Evolutionary conservation across 129 eudicot species (phyloP).

Genomic region (Solidago caesia): DNA sequence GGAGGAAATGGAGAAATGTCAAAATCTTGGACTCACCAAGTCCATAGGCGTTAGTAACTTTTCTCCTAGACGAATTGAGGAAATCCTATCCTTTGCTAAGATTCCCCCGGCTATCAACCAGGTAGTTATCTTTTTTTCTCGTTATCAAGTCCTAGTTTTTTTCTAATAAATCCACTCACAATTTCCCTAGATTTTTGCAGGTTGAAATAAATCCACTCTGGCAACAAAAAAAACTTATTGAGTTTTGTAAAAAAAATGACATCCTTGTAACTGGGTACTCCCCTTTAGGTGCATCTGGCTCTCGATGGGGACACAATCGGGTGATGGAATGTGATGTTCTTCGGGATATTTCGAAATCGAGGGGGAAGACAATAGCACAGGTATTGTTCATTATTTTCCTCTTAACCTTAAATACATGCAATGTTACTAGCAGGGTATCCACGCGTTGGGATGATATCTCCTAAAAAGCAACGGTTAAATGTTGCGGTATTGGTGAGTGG

Average conservation of each 20-base stretch:
- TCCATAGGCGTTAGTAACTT: conserved; percentile 59
- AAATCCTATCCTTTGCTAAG: conserved; percentile 46
- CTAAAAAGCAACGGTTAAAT: too few relatives aligned
- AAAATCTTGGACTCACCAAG: conserved; percentile 48
- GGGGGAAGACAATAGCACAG: conserved; percentile 53
- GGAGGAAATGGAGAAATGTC: conserved; percentile 60
- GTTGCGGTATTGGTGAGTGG: too few relatives aligned
- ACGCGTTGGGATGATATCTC: too few relatives aligned
- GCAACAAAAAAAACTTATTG: conserved; percentile 44
- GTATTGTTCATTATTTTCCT: conserved; percentile 9
- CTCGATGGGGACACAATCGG: conserved; percentile 48
- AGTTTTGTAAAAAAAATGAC: conserved; percentile 41
- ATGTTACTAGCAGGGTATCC: too few relatives aligned
- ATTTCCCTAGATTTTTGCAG: conserved; percentile 17
- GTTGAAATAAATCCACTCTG: conserved; percentile 60
- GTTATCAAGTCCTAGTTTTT: not conserved
- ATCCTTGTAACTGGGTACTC: conserved; percentile 49
- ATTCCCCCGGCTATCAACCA: conserved; percentile 62
- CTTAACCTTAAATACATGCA: too few relatives aligned
- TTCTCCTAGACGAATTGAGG: conserved; percentile 35
- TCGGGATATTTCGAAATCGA: conserved; percentile 40
- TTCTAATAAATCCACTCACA: not conserved
- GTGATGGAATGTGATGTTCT: conserved; percentile 35
- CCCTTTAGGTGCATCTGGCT: conserved; percentile 51
- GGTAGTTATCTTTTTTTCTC: conserved; percentile 33